phyloP scores from a whole-genome alignment of 2,329 filamentous ascomycete genomes.

The Phyllosticta paracitricarpa region DNA sequence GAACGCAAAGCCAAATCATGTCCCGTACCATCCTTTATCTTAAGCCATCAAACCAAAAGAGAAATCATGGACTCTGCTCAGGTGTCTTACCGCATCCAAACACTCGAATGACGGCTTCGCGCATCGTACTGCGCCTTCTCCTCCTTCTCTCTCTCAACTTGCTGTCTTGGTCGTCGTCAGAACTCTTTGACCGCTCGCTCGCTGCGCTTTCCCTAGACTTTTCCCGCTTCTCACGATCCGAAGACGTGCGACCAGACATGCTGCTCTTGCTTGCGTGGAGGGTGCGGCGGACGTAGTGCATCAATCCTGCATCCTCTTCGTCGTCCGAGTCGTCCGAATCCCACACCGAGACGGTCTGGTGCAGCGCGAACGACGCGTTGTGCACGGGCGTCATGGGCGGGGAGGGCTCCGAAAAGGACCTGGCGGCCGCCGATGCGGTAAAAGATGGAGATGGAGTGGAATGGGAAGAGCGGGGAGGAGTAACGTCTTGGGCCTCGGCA shows the following conservation, averaged over 20 bases:
- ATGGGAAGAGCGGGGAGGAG: not conserved
- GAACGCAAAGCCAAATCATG: not conserved
- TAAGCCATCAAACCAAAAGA: not conserved
- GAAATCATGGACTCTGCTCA: not conserved
- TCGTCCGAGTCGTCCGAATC: conserved; percentile 5
- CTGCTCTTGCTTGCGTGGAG: conserved; percentile 5
- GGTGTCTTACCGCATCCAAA: not conserved
- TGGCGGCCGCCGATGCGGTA: not conserved
- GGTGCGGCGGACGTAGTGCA: conserved; percentile 3
- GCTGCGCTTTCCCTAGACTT: not conserved
- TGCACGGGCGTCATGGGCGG: conserved; percentile 4
- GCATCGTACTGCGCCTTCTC: conserved; percentile 2
- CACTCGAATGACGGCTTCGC: conserved; percentile 5
- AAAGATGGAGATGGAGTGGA: not conserved
- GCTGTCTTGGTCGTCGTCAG: not conserved
- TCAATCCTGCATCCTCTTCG: conserved; percentile 1
- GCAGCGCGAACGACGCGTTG: not conserved
- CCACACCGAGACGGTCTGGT: conserved; percentile 6
- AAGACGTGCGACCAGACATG: not conserved
- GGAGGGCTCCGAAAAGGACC: not conserved
- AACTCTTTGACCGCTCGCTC: not conserved
- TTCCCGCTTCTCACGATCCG: not conserved
- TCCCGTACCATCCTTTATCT: not conserved
- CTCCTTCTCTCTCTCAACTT: not conserved
- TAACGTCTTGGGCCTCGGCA: not conserved